Conservation (phyloP, 148 eudicot species). For the Polygonum aviculare region DNA sequence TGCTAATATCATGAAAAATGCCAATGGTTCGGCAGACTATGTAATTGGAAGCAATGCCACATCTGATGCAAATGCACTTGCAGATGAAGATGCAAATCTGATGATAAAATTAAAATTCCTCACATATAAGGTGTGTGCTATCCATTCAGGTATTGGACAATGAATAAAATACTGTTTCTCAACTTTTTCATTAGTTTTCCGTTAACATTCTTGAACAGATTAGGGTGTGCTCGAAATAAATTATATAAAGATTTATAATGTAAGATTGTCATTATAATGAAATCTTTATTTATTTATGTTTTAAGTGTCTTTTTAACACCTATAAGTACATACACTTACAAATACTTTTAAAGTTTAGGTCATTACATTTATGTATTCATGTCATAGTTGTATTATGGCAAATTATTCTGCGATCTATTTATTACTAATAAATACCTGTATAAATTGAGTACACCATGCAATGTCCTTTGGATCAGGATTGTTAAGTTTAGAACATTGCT, state of each 20-base stretch:
- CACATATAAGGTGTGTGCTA: conserved; percentile 58
- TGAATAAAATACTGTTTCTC: background rate
- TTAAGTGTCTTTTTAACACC: no score
- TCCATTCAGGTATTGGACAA: background rate
- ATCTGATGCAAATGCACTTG: conserved; percentile 40
- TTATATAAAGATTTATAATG: no score
- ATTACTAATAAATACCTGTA: no score
- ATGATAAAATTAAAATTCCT: conserved; percentile 95
- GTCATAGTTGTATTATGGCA: no score
- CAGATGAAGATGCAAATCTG: conserved; percentile 92
- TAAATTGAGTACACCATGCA: background rate
- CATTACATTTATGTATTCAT: no score
- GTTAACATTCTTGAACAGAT: no score
- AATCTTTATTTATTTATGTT: no score
- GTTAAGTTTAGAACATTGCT: background rate
- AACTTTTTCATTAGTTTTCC: background rate
- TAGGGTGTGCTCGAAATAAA: no score
- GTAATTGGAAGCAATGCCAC: conserved; percentile 20
- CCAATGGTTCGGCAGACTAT: conserved; percentile 14
- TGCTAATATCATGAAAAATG: conserved; percentile 23
- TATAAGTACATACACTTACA: no score
- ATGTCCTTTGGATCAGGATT: background rate
- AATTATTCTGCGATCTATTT: no score
- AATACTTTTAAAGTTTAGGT: no score
- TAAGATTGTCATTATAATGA: no score